Base-by-base conservation (phyloP, 306 rosid species). In the Glycine latifolia region DNA sequence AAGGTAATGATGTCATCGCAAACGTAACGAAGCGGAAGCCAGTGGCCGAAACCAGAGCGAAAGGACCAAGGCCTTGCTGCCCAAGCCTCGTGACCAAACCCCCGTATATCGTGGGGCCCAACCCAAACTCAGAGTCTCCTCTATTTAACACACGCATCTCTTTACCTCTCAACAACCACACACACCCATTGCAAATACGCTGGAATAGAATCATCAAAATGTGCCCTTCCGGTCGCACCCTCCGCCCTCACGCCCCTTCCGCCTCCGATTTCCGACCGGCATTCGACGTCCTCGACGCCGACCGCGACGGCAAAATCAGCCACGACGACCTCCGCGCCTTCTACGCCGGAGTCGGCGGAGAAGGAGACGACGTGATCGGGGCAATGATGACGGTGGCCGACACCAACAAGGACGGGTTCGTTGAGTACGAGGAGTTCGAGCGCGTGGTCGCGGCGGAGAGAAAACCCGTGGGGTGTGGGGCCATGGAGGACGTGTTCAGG, bases 391-490 rank as follows among this genome's bases (percentile, higher is more conserved):
- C 86, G 17, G 92, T 72, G 6, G 99, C 99, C 3, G 99, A 96
- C 71, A 83, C 89, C n/a, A 88, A 93, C 83, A 72, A 75, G 62
- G 87, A 92, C 82, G 99, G 99, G 0, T 92, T 87, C 79, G 97
- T 96, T 17, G 93, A 90, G 85, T 96, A 90, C 89, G 91, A 96
- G 9, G 99, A 96, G 81, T 96, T 96, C 83, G 94, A 96, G 87
- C 84, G 89, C 33, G 94, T 93, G 47, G 87, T 93, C 14, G 62
- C 82, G 50, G 39, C n/a, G 33, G 80, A 67, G 71, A 82, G 31
- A 46, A 79, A 60, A 1, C 26, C 85, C 48, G 39, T 14, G 2
- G 86, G 82, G 16, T 81, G 83, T 13, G 87, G 86, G 35, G 84
- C 95, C 4, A 89, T 96, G 94, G 94, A 89, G 71, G 99, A 96